Evolutionary conservation across 1,284 basidiomycete species (phyloP).

Genomic region (Moniliophthora roreri): DNA sequence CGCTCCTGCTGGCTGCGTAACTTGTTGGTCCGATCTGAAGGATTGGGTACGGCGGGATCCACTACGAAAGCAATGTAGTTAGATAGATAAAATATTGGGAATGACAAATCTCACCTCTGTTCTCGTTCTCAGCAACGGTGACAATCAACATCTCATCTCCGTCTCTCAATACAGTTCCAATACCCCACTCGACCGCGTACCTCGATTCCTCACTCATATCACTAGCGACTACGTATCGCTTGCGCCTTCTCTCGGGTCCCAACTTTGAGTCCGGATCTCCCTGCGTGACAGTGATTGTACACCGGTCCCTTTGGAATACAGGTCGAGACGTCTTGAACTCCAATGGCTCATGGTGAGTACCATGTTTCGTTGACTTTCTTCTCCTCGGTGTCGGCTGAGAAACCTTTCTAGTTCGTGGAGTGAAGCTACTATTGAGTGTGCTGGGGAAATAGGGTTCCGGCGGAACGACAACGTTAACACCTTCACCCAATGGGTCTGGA

Average conservation of each 20-base stretch:
- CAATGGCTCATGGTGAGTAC: conserved; percentile 52
- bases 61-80: conserved; percentile 43
- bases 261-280: conserved; percentile 69
- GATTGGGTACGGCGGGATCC: conserved; percentile 72
- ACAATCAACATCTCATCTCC: conserved; percentile 93
- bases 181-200: conserved; percentile 94
- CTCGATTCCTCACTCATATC: conserved; percentile 92
- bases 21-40: conserved; percentile 73
- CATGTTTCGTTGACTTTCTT: conserved; percentile 51
- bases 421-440: conserved; percentile 50
- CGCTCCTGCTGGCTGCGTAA: conserved; percentile 90
- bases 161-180: conserved; percentile 93
- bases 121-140: conserved; percentile 91
- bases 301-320: conserved; percentile 87
- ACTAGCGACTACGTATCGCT: conserved; percentile 87
- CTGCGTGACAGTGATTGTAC: conserved; percentile 88
- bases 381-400: conserved; percentile 50
- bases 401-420: conserved; percentile 25
- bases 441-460: conserved; percentile 78
- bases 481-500: conserved; percentile 79
- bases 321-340: conserved; percentile 73
- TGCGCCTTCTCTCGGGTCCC: conserved; percentile 53
- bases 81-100: conserved; percentile 5
- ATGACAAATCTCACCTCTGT: conserved; percentile 62
- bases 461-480: conserved; percentile 86